Evolutionary conservation across 2,329 filamentous ascomycete species (phyloP), one percentile per base, ranked within the genome.

Genomic region (Conoideocrella luteorostrata): DNA sequence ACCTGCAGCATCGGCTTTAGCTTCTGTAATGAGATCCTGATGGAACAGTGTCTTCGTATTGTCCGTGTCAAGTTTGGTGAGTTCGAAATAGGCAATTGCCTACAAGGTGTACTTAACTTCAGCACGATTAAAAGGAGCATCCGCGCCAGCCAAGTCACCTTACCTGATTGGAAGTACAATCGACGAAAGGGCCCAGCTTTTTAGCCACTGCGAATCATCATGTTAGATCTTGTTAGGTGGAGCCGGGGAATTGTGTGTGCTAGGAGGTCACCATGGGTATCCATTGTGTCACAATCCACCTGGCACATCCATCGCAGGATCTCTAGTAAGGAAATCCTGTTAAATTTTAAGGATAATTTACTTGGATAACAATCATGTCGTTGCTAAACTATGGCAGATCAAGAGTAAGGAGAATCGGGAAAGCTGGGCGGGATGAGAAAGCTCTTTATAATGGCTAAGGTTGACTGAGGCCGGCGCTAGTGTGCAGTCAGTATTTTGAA

Each of bases 261-360:
- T 17, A 28, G 7, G 5, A 17, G 6, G 21, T 20, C 54, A 65
- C 62, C 59, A 52, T 58, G 46, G 11, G 49, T 44, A 22, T 65
- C 62, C 12, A 66, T 56, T n/a, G 61, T 64, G 44, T 66, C 63
- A 37, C 63, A 65, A 48, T 62, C 61, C 23, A 66, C 54, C 22
- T 52, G 47, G 39, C 53, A 62, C 28, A 46, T 45, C 32, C 56
- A 38, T 4, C 61, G 58, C 4, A 64, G 52, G 22, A 45, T 48
- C 6, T 58, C 51, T 1, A 64, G 43, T 1, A 62, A 46, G 7
- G 50, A 55, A 5, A 52, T 35, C 60, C 61, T 62, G 9, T 2
- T 23, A 7, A 18, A 6, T 18, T 13, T 18, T 23, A 28, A 28
- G n/a, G n/a, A n/a, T n/a, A n/a, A n/a, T n/a, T n/a, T n/a, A n/a